Evolutionary conservation across 148 eudicot genomes (phyloP).

Genomic region (Linanthus parryae): DNA sequence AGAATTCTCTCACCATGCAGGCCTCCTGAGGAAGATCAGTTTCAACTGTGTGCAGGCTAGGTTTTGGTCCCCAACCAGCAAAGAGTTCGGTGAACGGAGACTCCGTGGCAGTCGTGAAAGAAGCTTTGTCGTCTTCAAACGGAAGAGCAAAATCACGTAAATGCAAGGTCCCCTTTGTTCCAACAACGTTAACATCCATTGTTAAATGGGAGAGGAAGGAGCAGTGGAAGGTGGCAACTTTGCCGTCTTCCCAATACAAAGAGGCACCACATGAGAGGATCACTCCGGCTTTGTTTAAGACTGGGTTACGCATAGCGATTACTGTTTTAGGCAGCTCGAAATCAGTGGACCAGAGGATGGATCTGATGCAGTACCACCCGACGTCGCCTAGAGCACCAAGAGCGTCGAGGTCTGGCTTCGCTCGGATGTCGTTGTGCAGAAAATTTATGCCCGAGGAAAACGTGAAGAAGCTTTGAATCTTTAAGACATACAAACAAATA

Average conservation of each 20-base stretch:
- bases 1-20: constrained; percentile 28
- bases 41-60: constrained; percentile 13
- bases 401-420: constrained; percentile 56
- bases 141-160: constrained; percentile 21
- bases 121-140: constrained; percentile 13
- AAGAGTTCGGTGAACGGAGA: constrained; percentile 10
- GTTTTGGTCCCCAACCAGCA: constrained; percentile 9
- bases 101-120: constrained; percentile 4
- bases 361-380: constrained; percentile 64
- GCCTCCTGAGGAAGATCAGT: constrained; percentile 27
- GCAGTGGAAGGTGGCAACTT: constrained; percentile 44
- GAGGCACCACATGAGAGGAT: constrained; percentile 55
- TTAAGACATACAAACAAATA: no score
- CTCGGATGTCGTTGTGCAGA: constrained; percentile 52
- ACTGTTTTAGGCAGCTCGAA: constrained; percentile 47
- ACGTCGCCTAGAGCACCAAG: constrained; percentile 60
- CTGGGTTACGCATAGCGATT: constrained; percentile 31
- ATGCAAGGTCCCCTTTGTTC: constrained; percentile 27
- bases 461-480: constrained; percentile 41
- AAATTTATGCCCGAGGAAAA: constrained; percentile 29
- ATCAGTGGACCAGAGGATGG: constrained; percentile 43
- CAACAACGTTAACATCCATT: constrained; percentile 38
- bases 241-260: constrained; percentile 50
- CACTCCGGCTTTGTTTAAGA: constrained; percentile 40
- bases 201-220: constrained; percentile 49